Evolutionary conservation across 2,329 filamentous ascomycete genomes (phyloP).

Genomic region (Diaporthe aspalathi): DNA sequence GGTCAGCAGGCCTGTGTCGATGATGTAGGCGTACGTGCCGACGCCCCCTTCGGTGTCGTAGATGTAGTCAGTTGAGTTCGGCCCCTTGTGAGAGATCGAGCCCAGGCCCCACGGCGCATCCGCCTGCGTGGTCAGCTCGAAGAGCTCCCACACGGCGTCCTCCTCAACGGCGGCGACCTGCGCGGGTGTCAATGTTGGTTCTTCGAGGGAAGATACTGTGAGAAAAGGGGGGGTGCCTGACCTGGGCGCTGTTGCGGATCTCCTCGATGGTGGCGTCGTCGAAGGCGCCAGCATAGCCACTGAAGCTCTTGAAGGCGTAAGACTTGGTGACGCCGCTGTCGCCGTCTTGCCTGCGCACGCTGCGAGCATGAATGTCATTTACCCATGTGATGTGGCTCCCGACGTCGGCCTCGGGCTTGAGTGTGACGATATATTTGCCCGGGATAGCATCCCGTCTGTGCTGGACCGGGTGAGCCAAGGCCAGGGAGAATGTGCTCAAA

Average conservation of each 20-base stretch:
- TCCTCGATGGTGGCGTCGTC: slow-evolving; percentile 91
- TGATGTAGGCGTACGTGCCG: slow-evolving; percentile 53
- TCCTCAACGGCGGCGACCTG: slow-evolving; percentile 36
- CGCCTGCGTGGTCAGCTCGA: slow-evolving; percentile 33
- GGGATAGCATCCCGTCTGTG: slow-evolving; percentile 21
- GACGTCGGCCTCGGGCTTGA: slow-evolving; percentile 14
- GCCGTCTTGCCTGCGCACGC: slow-evolving; percentile 5
- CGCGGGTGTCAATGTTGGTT: neutral
- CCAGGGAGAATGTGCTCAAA: neutral
- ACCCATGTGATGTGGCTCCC: slow-evolving; percentile 25
- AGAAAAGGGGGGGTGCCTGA: neutral
- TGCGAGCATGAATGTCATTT: slow-evolving; percentile 28
- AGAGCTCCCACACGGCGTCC: slow-evolving; percentile 31
- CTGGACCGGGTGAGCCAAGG: slow-evolving; percentile 12
- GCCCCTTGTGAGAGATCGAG: slow-evolving; percentile 44
- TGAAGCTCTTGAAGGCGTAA: slow-evolving; percentile 32
- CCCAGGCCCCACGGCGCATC: slow-evolving; percentile 45
- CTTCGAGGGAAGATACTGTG: fast-evolving
- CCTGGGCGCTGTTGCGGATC: slow-evolving; percentile 66
- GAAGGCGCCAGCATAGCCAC: slow-evolving; percentile 32
- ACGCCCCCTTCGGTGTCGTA: slow-evolving; percentile 44
- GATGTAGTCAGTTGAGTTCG: slow-evolving; percentile 40
- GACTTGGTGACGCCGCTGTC: slow-evolving; percentile 22
- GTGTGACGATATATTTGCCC: slow-evolving; percentile 30
- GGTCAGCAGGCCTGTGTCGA: slow-evolving; percentile 58